Evolutionary conservation across 2,329 filamentous ascomycete genomes (phyloP), one percentile per base, ranked within the genome.

Genomic region (Akanthomyces dipterigenus): DNA sequence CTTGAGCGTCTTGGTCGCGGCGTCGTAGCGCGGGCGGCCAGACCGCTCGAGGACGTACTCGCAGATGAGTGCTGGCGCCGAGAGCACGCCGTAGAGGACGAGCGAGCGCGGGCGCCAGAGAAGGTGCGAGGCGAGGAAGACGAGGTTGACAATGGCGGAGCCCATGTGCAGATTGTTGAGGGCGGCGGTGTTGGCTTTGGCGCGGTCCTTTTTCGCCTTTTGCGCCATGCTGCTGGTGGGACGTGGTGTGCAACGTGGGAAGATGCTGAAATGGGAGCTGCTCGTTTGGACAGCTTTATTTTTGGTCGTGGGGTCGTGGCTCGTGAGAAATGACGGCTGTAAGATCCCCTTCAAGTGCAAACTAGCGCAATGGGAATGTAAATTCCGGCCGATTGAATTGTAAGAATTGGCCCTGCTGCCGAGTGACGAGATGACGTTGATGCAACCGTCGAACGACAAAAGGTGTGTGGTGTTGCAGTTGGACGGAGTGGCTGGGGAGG

Each of bases 11-110:
- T 80, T 82, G 53, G 85, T 87, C 28, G 78, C 76, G 24, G 86
- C 72, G 66, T 86, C 84, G 71, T 88, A 90, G 63, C 80, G 87
- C 26, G 95, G 95, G 11, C 93, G 89, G 14, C 90, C 91, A 8
- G 92, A 86, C 51, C 83, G 83, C 75, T 99, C 95, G 64, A 99
- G 88, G 69, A 91, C 87, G 71, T 90, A 89, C 73, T 98, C 87
- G 76, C 95, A 91, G 67, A 88, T 70, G 57, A 96, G 81, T 57
- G 88, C 86, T 0, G 95, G 95, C 0, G 83, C 73, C 3, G 89
- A 91, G 65, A 97, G 78, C 46, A 92, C 64, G 62, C 85, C 71
- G 75, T 96, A 99, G 63, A 85, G 79, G 56, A 87, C 75, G 26
- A 88, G 76, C 14, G 56, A 60, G 57, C 57, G 57, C 63, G 87